phyloP scores from a whole-genome alignment of 2,329 filamentous ascomycete species.

The Passalora sequoiae region DNA sequence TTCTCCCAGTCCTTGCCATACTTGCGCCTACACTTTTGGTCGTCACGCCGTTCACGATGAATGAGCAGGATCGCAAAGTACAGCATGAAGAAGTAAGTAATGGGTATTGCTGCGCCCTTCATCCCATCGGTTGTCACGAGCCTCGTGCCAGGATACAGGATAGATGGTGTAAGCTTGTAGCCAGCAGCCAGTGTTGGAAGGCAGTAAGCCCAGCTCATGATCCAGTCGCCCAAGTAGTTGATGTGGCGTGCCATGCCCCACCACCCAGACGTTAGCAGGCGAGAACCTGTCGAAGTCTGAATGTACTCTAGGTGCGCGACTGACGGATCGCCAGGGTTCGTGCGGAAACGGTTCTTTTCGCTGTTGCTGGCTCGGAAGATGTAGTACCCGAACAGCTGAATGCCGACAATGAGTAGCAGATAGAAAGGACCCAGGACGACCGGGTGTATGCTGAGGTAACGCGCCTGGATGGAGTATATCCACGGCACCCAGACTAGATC shows the following conservation, averaged over 20 bases:
- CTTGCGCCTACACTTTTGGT: conserved; percentile 85
- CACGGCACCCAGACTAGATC: conserved; percentile 93
- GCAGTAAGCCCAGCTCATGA: conserved; percentile 86
- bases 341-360: conserved; percentile 92
- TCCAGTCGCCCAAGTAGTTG: conserved; percentile 94
- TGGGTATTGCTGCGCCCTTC: conserved; percentile 74
- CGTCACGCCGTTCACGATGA: conserved; percentile 80
- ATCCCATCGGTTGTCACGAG: conserved; percentile 56
- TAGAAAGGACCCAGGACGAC: conserved; percentile 67
- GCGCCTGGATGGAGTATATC: conserved; percentile 75
- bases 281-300: conserved; percentile 74
- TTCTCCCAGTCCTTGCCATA: conserved; percentile 89
- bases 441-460: conserved; percentile 79
- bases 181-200: conserved; percentile 81
- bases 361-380: conserved; percentile 93
- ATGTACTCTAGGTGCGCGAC: conserved; percentile 80
- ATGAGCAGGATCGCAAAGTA: conserved; percentile 86
- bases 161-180: conserved; percentile 62
- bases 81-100: conserved; percentile 91
- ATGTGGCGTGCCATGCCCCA: conserved; percentile 90
- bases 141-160: conserved; percentile 53
- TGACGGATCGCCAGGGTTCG: conserved; percentile 71
- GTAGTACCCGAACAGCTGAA: conserved; percentile 71
- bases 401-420: conserved; percentile 57
- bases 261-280: conserved; percentile 80